A percentile compares a stretch with the other conserved stretches of the same genome.
Evolutionary conservation across 176 grass and related monocot species (phyloP).

Genomic region (Carex myosuroides): DNA sequence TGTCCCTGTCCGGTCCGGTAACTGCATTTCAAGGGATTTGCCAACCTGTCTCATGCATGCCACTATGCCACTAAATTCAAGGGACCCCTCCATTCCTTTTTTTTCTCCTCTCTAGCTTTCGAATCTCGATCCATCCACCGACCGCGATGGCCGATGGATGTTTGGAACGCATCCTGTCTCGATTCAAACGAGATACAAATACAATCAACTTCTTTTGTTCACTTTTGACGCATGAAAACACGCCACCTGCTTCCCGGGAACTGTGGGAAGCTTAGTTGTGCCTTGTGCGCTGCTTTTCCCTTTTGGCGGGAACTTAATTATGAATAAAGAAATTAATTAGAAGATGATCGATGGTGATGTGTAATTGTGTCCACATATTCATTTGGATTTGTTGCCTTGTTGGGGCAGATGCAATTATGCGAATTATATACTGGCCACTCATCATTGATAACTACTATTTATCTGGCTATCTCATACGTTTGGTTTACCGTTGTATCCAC

Average conservation of each 20-base stretch:
- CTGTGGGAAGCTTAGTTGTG: not conserved
- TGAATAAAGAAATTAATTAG: not conserved
- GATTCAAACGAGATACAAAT: not conserved
- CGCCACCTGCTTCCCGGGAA: conserved; percentile 4
- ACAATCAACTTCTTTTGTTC: not conserved
- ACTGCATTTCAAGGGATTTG: not conserved
- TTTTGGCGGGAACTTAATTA: not conserved
- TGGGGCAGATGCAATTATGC: too few relatives aligned
- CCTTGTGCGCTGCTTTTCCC: not conserved
- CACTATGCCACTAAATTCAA: not conserved
- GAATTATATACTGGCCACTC: not conserved
- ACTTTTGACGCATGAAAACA: conserved; percentile 19
- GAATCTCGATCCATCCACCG: conserved; percentile 22
- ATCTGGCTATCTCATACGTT: not conserved
- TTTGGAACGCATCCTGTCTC: not conserved
- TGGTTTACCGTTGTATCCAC: not conserved
- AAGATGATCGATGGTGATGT: not conserved
- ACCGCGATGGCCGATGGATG: not conserved
- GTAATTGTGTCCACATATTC: not conserved
- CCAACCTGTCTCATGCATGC: conserved; percentile 15
- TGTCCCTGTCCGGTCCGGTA: too few relatives aligned
- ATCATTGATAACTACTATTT: not conserved
- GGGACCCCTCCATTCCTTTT: not conserved
- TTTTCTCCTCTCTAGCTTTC: not conserved
- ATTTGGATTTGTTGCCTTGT: not conserved